Evolutionary conservation across 306 rosid genomes (phyloP).

Genomic region (Cyclanthera cordifolia): DNA sequence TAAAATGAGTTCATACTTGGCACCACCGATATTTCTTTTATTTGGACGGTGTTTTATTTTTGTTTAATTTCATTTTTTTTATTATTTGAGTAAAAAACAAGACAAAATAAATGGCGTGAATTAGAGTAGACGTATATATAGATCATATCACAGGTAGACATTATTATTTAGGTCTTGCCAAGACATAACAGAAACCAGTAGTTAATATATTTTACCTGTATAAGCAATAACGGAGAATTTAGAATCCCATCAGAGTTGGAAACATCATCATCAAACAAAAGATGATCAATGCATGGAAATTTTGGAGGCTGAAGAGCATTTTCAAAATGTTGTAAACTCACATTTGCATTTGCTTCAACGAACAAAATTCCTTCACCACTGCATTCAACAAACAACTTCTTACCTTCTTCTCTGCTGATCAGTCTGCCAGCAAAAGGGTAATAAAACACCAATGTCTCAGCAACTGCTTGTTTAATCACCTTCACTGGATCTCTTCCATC

Average conservation of each 20-base stretch:
- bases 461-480: neutral
- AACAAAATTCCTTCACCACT: slow-evolving; percentile 23
- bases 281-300: slow-evolving; percentile 17
- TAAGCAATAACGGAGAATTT: slow-evolving; percentile 9
- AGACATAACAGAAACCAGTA: no score
- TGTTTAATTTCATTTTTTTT: no score
- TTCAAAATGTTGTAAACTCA: slow-evolving; percentile 9
- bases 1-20: no score
- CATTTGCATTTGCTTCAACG: neutral
- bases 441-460: neutral
- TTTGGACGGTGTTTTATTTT: no score
- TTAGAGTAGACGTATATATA: no score
- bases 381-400: slow-evolving; percentile 19
- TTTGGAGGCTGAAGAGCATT: slow-evolving; percentile 14
- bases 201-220: no score
- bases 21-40: no score
- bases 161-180: no score
- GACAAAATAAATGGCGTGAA: no score
- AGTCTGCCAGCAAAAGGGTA: neutral
- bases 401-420: neutral
- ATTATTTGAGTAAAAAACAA: no score
- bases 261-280: slow-evolving; percentile 17
- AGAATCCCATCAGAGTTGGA: slow-evolving; percentile 3
- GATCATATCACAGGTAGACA: no score
- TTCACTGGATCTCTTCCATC: neutral